Conservation (phyloP, 768 basidiomycete genomes). For the Pulveroboletus ravenelii region DNA sequence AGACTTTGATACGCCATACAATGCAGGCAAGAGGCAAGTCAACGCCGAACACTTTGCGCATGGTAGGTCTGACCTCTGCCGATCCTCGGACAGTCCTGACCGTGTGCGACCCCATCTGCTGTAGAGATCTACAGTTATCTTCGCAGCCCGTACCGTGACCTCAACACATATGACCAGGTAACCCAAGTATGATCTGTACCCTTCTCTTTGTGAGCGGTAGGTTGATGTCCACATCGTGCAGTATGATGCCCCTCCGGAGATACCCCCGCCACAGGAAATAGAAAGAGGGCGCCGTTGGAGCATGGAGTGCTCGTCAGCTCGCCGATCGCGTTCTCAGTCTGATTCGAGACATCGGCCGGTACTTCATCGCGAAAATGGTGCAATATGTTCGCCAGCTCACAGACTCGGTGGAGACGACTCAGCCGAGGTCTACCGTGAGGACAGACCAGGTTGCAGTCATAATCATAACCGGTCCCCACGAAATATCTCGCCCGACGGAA, state of each 20-base stretch:
- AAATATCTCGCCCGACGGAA: neutral
- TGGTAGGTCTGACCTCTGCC: slow-evolving; percentile 45
- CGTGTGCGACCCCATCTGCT: neutral
- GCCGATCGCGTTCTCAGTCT: slow-evolving; percentile 25
- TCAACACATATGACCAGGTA: slow-evolving; percentile 73
- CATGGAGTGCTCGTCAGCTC: slow-evolving; percentile 16
- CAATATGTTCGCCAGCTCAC: neutral
- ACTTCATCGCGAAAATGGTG: slow-evolving; percentile 3
- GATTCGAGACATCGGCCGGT: slow-evolving; percentile 20
- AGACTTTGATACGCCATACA: slow-evolving; percentile 64
- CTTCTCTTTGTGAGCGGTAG: neutral
- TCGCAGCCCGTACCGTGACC: slow-evolving; percentile 82
- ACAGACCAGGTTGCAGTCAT: neutral
- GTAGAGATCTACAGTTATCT: slow-evolving; percentile 86
- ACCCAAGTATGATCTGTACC: slow-evolving; percentile 58
- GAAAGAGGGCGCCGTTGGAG: slow-evolving; percentile 29
- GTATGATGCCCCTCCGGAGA: slow-evolving; percentile 54
- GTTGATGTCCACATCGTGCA: slow-evolving; percentile 25
- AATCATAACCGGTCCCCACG: neutral
- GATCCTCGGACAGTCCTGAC: too few species aligned
- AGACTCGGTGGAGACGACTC: slow-evolving; percentile 2
- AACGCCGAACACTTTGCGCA: slow-evolving; percentile 95
- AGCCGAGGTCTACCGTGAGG: slow-evolving; percentile 4
- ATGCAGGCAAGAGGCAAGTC: slow-evolving; percentile 49
- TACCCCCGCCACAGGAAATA: slow-evolving; percentile 33